These are phyloP conservation scores for Lichtheimia ramosa DNA, from an alignment of 371 early-diverging fungal species.

Conservation along the genomic window DNA sequence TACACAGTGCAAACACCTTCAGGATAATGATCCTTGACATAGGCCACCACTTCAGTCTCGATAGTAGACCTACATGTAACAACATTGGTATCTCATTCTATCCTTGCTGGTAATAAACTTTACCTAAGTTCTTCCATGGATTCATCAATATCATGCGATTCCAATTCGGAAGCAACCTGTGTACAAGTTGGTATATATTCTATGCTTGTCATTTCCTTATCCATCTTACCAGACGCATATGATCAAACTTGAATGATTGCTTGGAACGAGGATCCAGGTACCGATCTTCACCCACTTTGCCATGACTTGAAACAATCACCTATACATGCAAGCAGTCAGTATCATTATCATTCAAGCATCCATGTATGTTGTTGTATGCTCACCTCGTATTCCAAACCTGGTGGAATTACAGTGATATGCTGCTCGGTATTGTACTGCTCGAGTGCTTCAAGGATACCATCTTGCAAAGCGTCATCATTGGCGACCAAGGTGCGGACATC, in stretches of 20 bases:
- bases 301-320: constrained; percentile 78
- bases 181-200: not conserved
- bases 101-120: not conserved
- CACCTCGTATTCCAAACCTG: constrained; percentile 67
- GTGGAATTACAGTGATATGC: constrained; percentile 67
- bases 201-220: not conserved
- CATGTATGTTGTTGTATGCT: not conserved
- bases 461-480: constrained; percentile 78
- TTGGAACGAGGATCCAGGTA: constrained; percentile 77
- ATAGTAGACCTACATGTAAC: constrained; percentile 47
- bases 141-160: constrained; percentile 53
- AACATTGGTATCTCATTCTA: not conserved
- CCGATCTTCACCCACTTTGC: constrained; percentile 59
- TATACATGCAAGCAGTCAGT: constrained; percentile 2
- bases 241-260: constrained; percentile 72
- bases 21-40: constrained; percentile 79
- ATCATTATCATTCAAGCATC: not conserved
- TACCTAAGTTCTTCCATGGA: constrained; percentile 49
- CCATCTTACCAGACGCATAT: constrained; percentile 63
- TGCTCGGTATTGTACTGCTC: constrained; percentile 87
- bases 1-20: constrained; percentile 74
- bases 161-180: constrained; percentile 59
- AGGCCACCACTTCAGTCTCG: constrained; percentile 61
- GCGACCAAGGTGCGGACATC: constrained; percentile 86
- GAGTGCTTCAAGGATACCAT: constrained; percentile 69